A percentile compares a stretch with the other conserved stretches of the same genome.
Evolutionary conservation across 2,329 filamentous ascomycete genomes (phyloP).

Genomic region (Apiospora arundinis): DNA sequence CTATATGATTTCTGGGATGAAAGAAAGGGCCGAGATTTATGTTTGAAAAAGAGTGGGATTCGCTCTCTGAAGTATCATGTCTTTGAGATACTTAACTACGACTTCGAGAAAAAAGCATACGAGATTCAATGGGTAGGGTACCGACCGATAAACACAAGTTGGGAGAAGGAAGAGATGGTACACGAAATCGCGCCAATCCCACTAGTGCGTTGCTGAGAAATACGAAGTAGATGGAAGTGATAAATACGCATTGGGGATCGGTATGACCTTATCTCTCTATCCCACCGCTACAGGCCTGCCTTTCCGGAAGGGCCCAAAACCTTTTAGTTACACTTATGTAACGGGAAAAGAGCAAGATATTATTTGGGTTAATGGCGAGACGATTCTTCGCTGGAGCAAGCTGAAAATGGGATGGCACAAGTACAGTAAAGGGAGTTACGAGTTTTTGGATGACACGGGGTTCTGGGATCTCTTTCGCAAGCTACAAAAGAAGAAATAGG

Average conservation of each 20-base stretch:
- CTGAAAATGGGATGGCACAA: too few species aligned
- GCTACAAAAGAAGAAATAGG: too few species aligned
- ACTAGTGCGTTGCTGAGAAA: neutral
- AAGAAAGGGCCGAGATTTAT: neutral
- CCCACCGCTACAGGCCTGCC: too few species aligned
- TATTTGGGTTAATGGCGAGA: too few species aligned
- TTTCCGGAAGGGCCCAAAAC: too few species aligned
- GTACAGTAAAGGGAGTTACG: too few species aligned
- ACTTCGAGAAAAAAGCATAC: neutral
- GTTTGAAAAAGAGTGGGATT: neutral
- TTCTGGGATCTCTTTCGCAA: too few species aligned
- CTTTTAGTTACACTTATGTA: too few species aligned
- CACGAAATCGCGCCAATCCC: neutral
- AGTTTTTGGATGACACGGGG: too few species aligned
- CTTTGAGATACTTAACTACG: slow-evolving; percentile 1
- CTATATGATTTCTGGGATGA: neutral
- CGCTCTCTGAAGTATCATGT: neutral
- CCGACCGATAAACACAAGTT: neutral
- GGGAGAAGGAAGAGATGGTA: too few species aligned
- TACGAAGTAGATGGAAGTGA: neutral
- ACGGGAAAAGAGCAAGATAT: too few species aligned
- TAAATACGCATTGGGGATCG: neutral
- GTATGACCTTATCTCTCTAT: neutral
- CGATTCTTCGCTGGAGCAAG: too few species aligned
- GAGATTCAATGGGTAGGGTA: neutral